Percentiles rank a stretch among this genome's conserved stretches.
Conservation (phyloP, 805 yeast species). For the Ogataea polymorpha region DNA sequence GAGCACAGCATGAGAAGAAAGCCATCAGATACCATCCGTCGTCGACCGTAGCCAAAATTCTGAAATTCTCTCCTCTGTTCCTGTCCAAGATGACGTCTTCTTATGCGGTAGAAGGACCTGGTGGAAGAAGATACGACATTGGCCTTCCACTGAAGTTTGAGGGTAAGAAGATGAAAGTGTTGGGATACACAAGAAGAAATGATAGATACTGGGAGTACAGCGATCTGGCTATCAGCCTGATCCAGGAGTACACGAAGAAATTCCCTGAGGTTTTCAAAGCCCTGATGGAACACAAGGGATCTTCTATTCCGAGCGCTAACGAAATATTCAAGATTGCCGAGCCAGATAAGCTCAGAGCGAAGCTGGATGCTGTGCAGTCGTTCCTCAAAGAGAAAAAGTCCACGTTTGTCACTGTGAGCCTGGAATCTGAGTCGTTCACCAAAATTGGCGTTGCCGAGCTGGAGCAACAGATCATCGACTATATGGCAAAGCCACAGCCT, state of each 20-base stretch:
- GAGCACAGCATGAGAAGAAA: conserved; percentile 55
- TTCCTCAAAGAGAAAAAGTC: conserved; percentile 50
- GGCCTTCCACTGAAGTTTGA: conserved; percentile 88
- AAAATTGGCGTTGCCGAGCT: conserved; percentile 60
- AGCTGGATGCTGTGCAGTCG: conserved; percentile 30
- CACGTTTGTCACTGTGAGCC: conserved; percentile 57
- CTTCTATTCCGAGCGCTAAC: conserved; percentile 36
- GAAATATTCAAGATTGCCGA: conserved; percentile 37
- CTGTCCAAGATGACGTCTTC: conserved; percentile 77
- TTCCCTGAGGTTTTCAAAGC: conserved; percentile 61
- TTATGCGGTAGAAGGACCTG: conserved; percentile 54
- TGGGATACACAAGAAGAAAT: conserved; percentile 76
- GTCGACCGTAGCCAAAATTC: conserved; percentile 54
- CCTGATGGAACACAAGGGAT: conserved; percentile 23
- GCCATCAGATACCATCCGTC: conserved; percentile 63
- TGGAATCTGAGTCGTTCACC: conserved; percentile 78
- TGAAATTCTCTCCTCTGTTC: conserved; percentile 59
- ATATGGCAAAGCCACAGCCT: conserved; percentile 43
- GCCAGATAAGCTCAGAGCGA: conserved; percentile 43
- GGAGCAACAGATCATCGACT: conserved; percentile 56
- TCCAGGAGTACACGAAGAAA: conserved; percentile 54
- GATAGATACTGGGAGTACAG: conserved; percentile 81
- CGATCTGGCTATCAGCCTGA: conserved; percentile 62
- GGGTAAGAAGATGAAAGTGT: conserved; percentile 71
- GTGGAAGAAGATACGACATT: conserved; percentile 55